phyloP scores from a whole-genome alignment of 2,329 filamentous ascomycete species.

The Hymenoscyphus occultus region DNA sequence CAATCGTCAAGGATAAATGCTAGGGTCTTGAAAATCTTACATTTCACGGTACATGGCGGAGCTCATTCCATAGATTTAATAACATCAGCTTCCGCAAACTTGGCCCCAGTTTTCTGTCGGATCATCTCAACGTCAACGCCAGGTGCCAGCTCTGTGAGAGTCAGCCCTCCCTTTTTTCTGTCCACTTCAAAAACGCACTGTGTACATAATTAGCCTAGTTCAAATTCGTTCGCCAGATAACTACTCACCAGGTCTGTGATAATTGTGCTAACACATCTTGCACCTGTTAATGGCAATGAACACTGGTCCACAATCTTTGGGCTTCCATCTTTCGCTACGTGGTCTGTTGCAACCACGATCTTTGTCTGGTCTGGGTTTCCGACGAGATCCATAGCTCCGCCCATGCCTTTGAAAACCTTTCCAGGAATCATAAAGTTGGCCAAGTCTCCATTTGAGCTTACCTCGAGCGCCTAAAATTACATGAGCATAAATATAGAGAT shows the following conservation, averaged over 20 bases:
- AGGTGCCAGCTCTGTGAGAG: conserved; percentile 67
- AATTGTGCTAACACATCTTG: conserved; percentile 16
- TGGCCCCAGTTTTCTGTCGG: conserved; percentile 65
- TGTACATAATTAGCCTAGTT: conserved; percentile 9
- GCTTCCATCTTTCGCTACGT: conserved; percentile 65
- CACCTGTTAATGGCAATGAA: conserved; percentile 61
- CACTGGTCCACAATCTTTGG: conserved; percentile 66
- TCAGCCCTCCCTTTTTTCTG: conserved; percentile 57
- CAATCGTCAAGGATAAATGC: neutral
- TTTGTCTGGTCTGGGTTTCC: conserved; percentile 69
- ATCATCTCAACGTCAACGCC: conserved; percentile 68
- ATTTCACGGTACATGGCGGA: neutral
- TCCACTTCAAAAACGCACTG: conserved; percentile 70
- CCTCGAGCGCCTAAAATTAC: conserved; percentile 47
- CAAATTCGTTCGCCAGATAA: neutral
- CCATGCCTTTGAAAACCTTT: conserved; percentile 86
- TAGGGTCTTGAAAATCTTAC: neutral
- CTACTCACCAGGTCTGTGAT: conserved; percentile 18
- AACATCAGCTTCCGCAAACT: conserved; percentile 60
- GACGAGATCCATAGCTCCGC: conserved; percentile 72
- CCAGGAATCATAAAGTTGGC: conserved; percentile 91
- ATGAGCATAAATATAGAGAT: neutral
- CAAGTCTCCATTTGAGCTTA: conserved; percentile 73
- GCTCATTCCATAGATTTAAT: conserved; percentile 47
- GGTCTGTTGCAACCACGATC: conserved; percentile 69